Percentiles rank a stretch among this genome's conserved stretches.
Conservation (phyloP, 2,329 filamentous ascomycete species). For the Cladophialophora carrionii region DNA sequence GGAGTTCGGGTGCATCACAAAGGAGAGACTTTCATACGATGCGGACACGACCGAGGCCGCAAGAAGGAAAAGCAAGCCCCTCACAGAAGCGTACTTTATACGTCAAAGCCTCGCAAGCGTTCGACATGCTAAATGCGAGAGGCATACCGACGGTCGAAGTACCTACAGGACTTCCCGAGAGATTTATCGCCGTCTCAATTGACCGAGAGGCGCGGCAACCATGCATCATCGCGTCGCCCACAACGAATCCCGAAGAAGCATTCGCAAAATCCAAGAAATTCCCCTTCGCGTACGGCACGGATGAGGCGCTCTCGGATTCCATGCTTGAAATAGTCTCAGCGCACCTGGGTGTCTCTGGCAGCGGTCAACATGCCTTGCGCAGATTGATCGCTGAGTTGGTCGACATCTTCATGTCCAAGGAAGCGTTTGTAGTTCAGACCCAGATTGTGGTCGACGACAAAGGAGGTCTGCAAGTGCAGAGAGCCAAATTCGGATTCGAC, state of each 20-base stretch:
- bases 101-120: slow-evolving; percentile 58
- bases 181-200: slow-evolving; percentile 66
- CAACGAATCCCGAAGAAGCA: slow-evolving; percentile 49
- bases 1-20: slow-evolving; percentile 42
- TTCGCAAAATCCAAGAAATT: slow-evolving; percentile 56
- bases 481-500: slow-evolving; percentile 67
- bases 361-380: slow-evolving; percentile 52
- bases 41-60: slow-evolving; percentile 39
- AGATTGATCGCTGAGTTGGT: slow-evolving; percentile 59
- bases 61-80: neutral
- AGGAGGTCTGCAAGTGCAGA: slow-evolving; percentile 55
- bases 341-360: slow-evolving; percentile 59
- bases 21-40: slow-evolving; percentile 60
- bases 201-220: slow-evolving; percentile 66
- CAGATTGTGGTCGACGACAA: slow-evolving; percentile 49
- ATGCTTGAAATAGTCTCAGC: slow-evolving; percentile 48
- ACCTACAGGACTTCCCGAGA: slow-evolving; percentile 45
- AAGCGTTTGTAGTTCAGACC: slow-evolving; percentile 65
- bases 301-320: slow-evolving; percentile 51
- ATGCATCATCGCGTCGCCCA: slow-evolving; percentile 65
- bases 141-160: slow-evolving; percentile 51
- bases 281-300: slow-evolving; percentile 63
- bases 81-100: slow-evolving; percentile 58
- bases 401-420: slow-evolving; percentile 64
- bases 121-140: slow-evolving; percentile 59